Conservation (phyloP, 768 basidiomycete genomes). For the Leucogyrophana mollusca region DNA sequence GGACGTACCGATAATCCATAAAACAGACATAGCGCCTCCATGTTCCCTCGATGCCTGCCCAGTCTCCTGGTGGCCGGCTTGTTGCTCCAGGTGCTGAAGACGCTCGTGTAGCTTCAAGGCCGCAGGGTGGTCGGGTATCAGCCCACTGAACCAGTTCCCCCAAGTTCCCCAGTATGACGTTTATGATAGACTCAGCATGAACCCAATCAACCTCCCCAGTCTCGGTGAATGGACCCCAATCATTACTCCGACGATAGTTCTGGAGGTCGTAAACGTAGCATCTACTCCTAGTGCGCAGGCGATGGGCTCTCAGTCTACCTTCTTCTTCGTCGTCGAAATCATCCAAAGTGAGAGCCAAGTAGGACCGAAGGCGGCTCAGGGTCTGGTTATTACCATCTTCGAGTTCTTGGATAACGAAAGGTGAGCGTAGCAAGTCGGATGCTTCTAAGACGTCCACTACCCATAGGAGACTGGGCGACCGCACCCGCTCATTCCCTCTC, state of each 20-base stretch:
- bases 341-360: slow-evolving; percentile 45
- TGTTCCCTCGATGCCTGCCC: slow-evolving; percentile 76
- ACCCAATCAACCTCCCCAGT: slow-evolving; percentile 55
- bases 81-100: slow-evolving; percentile 49
- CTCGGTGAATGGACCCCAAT: slow-evolving; percentile 59
- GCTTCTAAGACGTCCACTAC: slow-evolving; percentile 39
- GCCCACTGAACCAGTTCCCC: slow-evolving; percentile 41
- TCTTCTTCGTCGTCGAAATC: slow-evolving; percentile 25
- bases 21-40: slow-evolving; percentile 77
- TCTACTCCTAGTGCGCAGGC: slow-evolving; percentile 46
- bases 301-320: slow-evolving; percentile 23
- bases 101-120: slow-evolving; percentile 50
- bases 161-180: slow-evolving; percentile 52
- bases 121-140: slow-evolving; percentile 44
- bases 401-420: slow-evolving; percentile 6
- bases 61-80: slow-evolving; percentile 42
- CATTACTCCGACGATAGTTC: slow-evolving; percentile 48
- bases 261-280: slow-evolving; percentile 64
- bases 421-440: slow-evolving; percentile 34
- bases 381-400: slow-evolving; percentile 26
- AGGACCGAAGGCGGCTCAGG: slow-evolving; percentile 46
- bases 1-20: slow-evolving; percentile 69
- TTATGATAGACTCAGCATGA: slow-evolving; percentile 59
- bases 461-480: slow-evolving; percentile 47
- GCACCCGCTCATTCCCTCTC: slow-evolving; percentile 16